Evolutionary conservation across 2,329 filamentous ascomycete species (phyloP), one percentile per base, ranked within the genome.

Genomic region (Exophiala alcalophila): DNA sequence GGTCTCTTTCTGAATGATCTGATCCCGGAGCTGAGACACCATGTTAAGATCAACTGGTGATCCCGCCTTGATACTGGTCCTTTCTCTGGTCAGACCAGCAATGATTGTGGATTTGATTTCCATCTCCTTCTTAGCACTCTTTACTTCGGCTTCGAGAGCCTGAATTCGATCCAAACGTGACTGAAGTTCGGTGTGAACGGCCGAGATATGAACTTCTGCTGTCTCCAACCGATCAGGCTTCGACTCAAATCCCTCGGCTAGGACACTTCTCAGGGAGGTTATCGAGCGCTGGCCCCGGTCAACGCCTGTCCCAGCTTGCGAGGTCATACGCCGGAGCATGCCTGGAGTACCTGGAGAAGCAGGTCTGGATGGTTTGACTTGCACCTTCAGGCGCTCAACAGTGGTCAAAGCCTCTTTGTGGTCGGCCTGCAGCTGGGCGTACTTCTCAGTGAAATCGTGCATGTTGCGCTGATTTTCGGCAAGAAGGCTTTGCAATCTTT

Each of bases 21-120:
- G 89, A 50, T 94, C 86, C 46, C 86, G 84, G 70, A 98, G 79
- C 11, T 83, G 84, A 4, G 87, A 84, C 21, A 97, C 83, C 52
- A 96, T 82, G 0, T 87, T 90, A 62, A 96, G 94, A 60, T 98
- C 92, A 60, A 95, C 83, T 5, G 89, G 85, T 16, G 85, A 84
- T 2, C 76, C 73, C 62, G 74, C 77, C 62, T 91, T 88, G 68
- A 96, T 76, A 67, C 89, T 96, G 3, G 88, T 91, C 46, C 94
- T 77, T 65, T 98, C 94, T 40, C 92, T 83, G 3, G 92, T 94
- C 51, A 98, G 73, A 5, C 92, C 92, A 20, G 88, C 87, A 56
- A 98, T 97, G 60, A 98, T 90, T 20, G 87, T 86, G 73, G 91
- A 89, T 77, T 98, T 98, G 50, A 79, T 83, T 61, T 98, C 92